Conservation (phyloP, 2,329 filamentous ascomycete species). For the Aaosphaeria pasadenensis region DNA sequence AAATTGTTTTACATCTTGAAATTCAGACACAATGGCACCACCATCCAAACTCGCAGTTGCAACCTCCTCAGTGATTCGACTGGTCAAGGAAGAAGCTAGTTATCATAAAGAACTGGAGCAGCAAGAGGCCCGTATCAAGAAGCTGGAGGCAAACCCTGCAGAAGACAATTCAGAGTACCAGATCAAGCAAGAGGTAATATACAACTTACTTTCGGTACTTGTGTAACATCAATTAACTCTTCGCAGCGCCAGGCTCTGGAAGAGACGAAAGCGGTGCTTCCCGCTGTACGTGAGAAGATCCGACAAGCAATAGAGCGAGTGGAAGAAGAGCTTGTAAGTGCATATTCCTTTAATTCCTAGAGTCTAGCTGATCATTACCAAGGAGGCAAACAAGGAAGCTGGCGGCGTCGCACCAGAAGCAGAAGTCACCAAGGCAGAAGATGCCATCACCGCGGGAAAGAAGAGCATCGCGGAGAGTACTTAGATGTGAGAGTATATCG, state of each 20-base stretch:
- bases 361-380: not conserved
- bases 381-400: conserved; percentile 43
- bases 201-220: not conserved
- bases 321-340: conserved; percentile 70
- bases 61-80: conserved; percentile 73
- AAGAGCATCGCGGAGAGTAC: conserved; percentile 21
- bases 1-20: not conserved
- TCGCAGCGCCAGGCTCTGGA: conserved; percentile 72
- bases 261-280: conserved; percentile 83
- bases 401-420: conserved; percentile 37
- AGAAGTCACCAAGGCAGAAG: conserved; percentile 46
- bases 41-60: conserved; percentile 75
- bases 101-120: conserved; percentile 82
- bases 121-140: conserved; percentile 69
- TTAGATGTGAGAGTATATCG: too few species aligned
- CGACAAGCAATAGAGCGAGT: conserved; percentile 68
- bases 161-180: conserved; percentile 76
- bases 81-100: conserved; percentile 86
- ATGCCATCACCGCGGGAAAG: conserved; percentile 41
- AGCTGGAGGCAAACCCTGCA: conserved; percentile 59
- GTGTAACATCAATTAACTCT: too few species aligned
- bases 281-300: conserved; percentile 68
- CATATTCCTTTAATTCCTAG: not conserved
- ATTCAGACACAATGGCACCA: conserved; percentile 60
- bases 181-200: conserved; percentile 79